phyloP scores from a whole-genome alignment of 441 rosid genomes.

The Populus trichocarpa region DNA sequence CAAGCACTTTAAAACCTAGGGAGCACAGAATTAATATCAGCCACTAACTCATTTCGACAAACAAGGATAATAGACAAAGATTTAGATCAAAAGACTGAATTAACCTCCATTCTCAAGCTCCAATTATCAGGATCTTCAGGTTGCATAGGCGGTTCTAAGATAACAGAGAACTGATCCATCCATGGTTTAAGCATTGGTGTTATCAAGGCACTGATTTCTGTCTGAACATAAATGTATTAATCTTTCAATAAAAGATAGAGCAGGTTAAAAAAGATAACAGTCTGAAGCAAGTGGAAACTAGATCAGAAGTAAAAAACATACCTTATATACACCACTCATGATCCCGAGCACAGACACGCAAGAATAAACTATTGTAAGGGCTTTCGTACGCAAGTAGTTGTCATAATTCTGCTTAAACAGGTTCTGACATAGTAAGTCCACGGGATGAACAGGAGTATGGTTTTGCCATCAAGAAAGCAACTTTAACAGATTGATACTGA shows the following conservation, averaged over 20 bases:
- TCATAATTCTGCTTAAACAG: constrained; percentile 59
- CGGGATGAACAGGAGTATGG: constrained; percentile 11
- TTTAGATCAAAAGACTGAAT: constrained; percentile 19
- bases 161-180: constrained; percentile 68
- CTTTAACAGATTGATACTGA: constrained; percentile 6
- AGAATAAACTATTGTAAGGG: constrained; percentile 80
- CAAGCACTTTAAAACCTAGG: constrained; percentile 86
- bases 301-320: constrained; percentile 22
- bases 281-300: constrained; percentile 15
- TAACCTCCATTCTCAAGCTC: constrained; percentile 93
- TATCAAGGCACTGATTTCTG: constrained; percentile 59
- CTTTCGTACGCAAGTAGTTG: constrained; percentile 70
- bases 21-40: constrained; percentile 12
- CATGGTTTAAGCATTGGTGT: constrained; percentile 65
- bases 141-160: constrained; percentile 71
- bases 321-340: constrained; percentile 89
- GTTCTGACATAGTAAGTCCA: constrained; percentile 15
- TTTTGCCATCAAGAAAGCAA: constrained; percentile 8
- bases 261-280: constrained; percentile 22
- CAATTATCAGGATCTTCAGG: constrained; percentile 95
- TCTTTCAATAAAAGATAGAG: constrained; percentile 33
- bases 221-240: constrained; percentile 50
- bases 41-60: constrained; percentile 8
- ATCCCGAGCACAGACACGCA: constrained; percentile 76
- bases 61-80: constrained; percentile 5